Conservation (phyloP, 2,329 filamentous ascomycete genomes). For the Trichophyton schoenleinii region DNA sequence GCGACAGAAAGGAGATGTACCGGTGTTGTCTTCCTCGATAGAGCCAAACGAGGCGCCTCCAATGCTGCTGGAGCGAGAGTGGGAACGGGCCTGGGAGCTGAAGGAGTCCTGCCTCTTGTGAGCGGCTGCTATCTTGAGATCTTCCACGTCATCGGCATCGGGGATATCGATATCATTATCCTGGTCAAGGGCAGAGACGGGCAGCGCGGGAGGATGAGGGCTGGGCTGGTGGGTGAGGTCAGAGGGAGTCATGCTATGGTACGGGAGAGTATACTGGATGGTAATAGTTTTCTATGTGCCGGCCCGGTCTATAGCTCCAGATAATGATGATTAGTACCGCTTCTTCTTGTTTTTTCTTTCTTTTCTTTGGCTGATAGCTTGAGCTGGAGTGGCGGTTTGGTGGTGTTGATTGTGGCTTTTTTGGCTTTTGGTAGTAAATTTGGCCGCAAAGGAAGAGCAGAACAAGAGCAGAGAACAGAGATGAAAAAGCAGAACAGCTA, state of each 20-base stretch:
- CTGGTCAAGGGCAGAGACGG: neutral
- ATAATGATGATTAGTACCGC: neutral
- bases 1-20: slow-evolving; percentile 12
- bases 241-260: slow-evolving; percentile 4
- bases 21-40: slow-evolving; percentile 33
- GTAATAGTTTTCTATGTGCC: neutral
- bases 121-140: slow-evolving; percentile 1
- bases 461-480: neutral
- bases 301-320: neutral
- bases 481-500: slow-evolving; percentile 2
- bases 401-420: neutral
- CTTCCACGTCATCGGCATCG: neutral
- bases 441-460: neutral
- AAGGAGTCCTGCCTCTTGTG: slow-evolving; percentile 17
- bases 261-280: slow-evolving; percentile 4
- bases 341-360: neutral
- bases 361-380: neutral
- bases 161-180: neutral
- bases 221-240: neutral
- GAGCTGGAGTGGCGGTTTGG: neutral
- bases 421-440: neutral
- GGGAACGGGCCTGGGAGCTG: slow-evolving; percentile 25
- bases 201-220: neutral
- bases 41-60: slow-evolving; percentile 32
- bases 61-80: slow-evolving; percentile 29